Conservation (phyloP, 768 basidiomycete species). For the Coprinellus micaceus region DNA sequence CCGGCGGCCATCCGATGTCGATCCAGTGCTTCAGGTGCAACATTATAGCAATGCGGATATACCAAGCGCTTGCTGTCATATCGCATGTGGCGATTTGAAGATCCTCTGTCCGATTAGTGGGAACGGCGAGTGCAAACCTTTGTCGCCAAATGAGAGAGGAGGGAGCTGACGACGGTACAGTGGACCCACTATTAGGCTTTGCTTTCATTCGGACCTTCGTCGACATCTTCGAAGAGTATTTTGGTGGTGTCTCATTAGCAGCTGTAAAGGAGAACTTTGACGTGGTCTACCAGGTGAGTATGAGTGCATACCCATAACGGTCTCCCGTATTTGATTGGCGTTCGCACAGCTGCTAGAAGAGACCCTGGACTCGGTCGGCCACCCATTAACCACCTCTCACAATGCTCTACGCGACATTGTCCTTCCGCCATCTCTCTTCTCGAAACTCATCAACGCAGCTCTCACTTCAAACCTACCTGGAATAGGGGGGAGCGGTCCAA, state of each 20-base stretch:
- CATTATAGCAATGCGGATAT: conserved; percentile 40
- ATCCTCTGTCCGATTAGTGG: conserved; percentile 80
- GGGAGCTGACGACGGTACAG: conserved; percentile 36
- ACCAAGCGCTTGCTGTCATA: conserved; percentile 81
- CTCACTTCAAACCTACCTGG: conserved; percentile 44
- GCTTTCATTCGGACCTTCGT: conserved; percentile 84
- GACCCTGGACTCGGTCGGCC: conserved; percentile 89
- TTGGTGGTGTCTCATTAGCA: conserved; percentile 77
- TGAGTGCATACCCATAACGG: conserved; percentile 5
- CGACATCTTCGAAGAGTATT: conserved; percentile 81
- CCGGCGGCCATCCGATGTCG: conserved; percentile 50
- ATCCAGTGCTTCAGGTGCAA: conserved; percentile 71
- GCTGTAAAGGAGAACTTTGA: conserved; percentile 91
- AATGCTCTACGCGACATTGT: conserved; percentile 93
- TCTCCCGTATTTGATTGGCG: conserved; percentile 5
- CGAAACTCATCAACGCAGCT: conserved; percentile 58
- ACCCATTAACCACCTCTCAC: conserved; percentile 86
- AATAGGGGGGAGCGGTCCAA: conserved; percentile 16
- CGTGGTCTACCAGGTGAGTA: conserved; percentile 82
- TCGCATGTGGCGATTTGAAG: conserved; percentile 70
- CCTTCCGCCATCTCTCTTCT: conserved; percentile 82
- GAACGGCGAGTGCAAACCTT: conserved; percentile 58
- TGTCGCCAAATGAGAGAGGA: background rate
- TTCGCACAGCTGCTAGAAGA: conserved; percentile 78
- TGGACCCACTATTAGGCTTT: conserved; percentile 87